Evolutionary conservation across 768 basidiomycete genomes (phyloP).

Genomic region (Amanita muscaria): DNA sequence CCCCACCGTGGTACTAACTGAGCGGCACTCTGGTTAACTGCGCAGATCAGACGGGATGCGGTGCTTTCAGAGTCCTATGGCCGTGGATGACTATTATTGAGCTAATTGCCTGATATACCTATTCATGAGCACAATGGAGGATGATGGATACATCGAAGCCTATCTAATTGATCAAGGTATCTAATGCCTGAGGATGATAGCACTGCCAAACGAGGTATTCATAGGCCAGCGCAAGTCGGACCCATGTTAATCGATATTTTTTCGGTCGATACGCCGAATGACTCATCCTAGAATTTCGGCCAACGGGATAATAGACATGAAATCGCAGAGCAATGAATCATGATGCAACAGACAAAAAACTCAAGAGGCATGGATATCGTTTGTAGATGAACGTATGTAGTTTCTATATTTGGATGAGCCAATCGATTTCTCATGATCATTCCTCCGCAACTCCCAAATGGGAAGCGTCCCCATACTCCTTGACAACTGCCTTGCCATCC

Average conservation of each 20-base stretch:
- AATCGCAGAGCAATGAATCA: slow-evolving; percentile 79
- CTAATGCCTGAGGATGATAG: no score
- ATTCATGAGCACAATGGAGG: no score
- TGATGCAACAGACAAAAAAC: slow-evolving; percentile 51
- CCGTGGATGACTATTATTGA: no score
- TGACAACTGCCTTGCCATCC: slow-evolving; percentile 30
- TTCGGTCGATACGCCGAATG: slow-evolving; percentile 77
- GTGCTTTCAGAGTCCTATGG: no score
- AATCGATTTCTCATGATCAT: slow-evolving; percentile 15
- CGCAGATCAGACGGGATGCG: no score
- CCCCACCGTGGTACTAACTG: no score
- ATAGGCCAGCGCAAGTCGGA: slow-evolving; percentile 76
- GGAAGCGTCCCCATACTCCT: slow-evolving; percentile 44
- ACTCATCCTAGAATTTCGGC: slow-evolving; percentile 55
- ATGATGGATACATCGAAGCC: no score
- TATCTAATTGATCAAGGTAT: no score
- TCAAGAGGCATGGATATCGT: slow-evolving; percentile 76
- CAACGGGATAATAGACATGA: slow-evolving; percentile 78
- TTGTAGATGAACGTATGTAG: slow-evolving; percentile 63
- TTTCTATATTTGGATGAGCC: neutral
- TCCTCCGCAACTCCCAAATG: slow-evolving; percentile 37
- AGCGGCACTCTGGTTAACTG: no score
- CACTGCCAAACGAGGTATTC: slow-evolving; percentile 79
- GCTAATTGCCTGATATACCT: no score
- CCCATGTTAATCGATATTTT: slow-evolving; percentile 73